Evolutionary conservation across 208 protist genomes (phyloP).

Genomic region (Perkinsela sp.): DNA sequence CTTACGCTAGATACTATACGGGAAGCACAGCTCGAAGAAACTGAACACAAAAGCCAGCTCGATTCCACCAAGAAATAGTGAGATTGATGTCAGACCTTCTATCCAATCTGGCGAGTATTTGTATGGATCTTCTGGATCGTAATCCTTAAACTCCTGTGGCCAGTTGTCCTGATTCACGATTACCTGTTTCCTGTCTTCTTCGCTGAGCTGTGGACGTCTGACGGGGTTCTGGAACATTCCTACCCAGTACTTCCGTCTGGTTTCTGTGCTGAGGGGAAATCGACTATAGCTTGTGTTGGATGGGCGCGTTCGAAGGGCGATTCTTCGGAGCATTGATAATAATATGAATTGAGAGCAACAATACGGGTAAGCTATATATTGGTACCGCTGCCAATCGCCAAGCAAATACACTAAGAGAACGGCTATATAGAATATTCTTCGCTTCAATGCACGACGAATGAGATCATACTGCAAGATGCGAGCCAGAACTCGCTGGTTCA

Average conservation of each 20-base stretch:
- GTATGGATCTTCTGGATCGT: conserved; percentile 63
- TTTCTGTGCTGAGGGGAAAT: too few relatives aligned
- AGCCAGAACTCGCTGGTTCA: too few relatives aligned
- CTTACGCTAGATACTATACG: conserved; percentile 15
- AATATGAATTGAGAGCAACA: too few relatives aligned
- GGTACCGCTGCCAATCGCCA: too few relatives aligned
- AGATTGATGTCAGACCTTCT: conserved; percentile 53
- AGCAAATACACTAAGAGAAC: too few relatives aligned
- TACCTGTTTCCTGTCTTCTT: conserved; percentile 50
- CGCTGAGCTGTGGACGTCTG: conserved; percentile 46
- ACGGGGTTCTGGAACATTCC: conserved; percentile 54
- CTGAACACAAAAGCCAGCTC: conserved; percentile 62
- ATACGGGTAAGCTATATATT: too few relatives aligned
- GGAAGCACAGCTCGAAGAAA: conserved; percentile 57
- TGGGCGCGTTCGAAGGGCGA: too few relatives aligned
- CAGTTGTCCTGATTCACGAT: conserved; percentile 55
- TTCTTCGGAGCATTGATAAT: too few relatives aligned
- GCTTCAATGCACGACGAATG: too few relatives aligned
- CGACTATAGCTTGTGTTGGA: too few relatives aligned
- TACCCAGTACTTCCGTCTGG: conserved; percentile 36
- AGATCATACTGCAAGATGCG: too few relatives aligned
- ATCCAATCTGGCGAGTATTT: conserved; percentile 56
- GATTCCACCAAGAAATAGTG: conserved; percentile 50
- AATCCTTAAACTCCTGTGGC: conserved; percentile 60
- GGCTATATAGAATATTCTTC: too few relatives aligned